A percentile compares a stretch with the other conserved stretches of the same genome.
Evolutionary conservation across 2,329 filamentous ascomycete species (phyloP).

Genomic region (Aspergillus unguis): DNA sequence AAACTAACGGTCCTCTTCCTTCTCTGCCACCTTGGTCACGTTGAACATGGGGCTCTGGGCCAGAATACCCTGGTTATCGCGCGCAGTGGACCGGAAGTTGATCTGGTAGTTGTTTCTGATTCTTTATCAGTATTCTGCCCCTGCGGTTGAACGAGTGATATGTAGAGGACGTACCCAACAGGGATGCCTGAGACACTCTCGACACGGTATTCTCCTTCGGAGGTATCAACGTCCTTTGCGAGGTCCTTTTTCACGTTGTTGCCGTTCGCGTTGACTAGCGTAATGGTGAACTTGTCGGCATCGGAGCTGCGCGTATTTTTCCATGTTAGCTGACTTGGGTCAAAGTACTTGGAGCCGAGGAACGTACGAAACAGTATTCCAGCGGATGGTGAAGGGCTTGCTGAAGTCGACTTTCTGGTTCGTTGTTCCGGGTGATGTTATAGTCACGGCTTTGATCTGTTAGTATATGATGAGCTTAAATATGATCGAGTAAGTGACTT

Average conservation of each 20-base stretch:
- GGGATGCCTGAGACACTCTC: constrained; percentile 26
- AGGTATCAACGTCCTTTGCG: constrained; percentile 35
- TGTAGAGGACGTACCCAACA: constrained; percentile 22
- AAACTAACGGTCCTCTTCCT: constrained; percentile 22
- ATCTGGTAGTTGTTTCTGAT: constrained; percentile 40
- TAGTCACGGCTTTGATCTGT: constrained; percentile 25
- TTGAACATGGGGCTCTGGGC: constrained; percentile 38
- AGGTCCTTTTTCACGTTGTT: constrained; percentile 33
- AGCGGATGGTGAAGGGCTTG: constrained; percentile 37
- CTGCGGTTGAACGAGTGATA: neutral
- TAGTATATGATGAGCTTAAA: neutral
- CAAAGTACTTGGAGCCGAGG: neutral
- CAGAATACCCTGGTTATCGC: constrained; percentile 39
- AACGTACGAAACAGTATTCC: constrained; percentile 36
- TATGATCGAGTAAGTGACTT: neutral
- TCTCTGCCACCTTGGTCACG: constrained; percentile 19
- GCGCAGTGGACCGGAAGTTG: constrained; percentile 38
- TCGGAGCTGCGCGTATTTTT: constrained; percentile 33
- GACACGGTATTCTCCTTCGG: constrained; percentile 35
- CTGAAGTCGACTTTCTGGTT: constrained; percentile 37
- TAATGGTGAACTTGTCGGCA: constrained; percentile 38
- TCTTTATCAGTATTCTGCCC: neutral
- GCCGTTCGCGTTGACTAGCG: constrained; percentile 41
- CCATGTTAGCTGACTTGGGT: neutral
- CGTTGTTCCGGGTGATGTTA: constrained; percentile 32